phyloP scores from a whole-genome alignment of 805 yeast species.

The Sungouiozyma intestinalis region DNA sequence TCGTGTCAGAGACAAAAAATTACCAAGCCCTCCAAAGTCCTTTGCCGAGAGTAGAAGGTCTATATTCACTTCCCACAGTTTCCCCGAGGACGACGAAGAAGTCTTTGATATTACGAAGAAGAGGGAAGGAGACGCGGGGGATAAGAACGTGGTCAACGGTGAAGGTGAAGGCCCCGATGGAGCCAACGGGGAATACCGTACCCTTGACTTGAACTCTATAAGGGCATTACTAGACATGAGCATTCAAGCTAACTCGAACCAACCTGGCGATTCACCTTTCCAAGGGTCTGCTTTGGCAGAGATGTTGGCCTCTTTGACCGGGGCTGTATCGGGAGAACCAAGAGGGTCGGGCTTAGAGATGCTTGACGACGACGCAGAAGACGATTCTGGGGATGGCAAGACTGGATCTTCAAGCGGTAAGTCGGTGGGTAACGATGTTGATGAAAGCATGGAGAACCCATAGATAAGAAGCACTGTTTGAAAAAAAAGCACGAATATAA shows the following conservation, averaged over 20 bases:
- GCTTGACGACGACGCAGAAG: constrained; percentile 9
- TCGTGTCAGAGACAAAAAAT: constrained; percentile 39
- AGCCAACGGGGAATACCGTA: constrained; percentile 2
- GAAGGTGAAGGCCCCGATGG: constrained; percentile 28
- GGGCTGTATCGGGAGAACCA: constrained; percentile 26
- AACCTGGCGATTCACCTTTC: constrained; percentile 20
- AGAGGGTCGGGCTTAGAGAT: constrained; percentile 9
- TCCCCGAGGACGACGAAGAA: constrained; percentile 31
- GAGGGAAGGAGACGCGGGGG: constrained; percentile 2
- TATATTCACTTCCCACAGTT: constrained; percentile 39
- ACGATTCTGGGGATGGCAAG: not conserved
- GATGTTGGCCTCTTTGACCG: constrained; percentile 43
- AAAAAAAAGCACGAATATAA: not conserved
- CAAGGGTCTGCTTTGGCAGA: constrained; percentile 53
- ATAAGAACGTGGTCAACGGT: constrained; percentile 10
- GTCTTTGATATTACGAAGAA: constrained; percentile 25
- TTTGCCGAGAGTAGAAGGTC: constrained; percentile 41
- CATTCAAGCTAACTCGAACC: constrained; percentile 25
- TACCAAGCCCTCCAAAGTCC: constrained; percentile 26
- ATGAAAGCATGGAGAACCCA: not conserved
- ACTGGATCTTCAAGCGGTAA: not conserved
- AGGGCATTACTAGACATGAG: constrained; percentile 13
- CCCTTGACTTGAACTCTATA: constrained; percentile 9
- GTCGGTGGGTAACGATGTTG: not conserved
- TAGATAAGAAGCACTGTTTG: no score